Evolutionary conservation across 164 flowering plant species (phyloP), one percentile per base, ranked within the genome.

Genomic region (Magnolia kwangsiensis): DNA sequence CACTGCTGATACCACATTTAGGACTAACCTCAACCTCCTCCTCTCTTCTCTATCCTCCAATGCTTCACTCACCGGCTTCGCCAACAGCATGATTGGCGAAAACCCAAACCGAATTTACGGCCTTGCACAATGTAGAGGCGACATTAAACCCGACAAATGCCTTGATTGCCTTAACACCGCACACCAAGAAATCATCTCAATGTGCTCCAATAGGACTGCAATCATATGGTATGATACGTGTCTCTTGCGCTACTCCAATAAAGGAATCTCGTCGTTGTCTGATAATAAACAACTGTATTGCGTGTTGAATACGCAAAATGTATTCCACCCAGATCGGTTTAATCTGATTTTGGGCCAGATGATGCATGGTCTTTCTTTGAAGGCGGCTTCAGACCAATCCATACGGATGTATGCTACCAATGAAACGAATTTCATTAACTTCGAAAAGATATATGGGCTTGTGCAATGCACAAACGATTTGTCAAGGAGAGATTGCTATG

Each of bases 151-250:
- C 3, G 59, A 68, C 0, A 72, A 21, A 50, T 83, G 85, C 68
- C 2, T 21, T 2, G 23, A 49, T 4, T 80, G 83, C 37, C 49
- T 73, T 3, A 7, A 19, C 27, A 51, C 23, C 1, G 82, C 83
- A 5, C 1, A 3, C 7, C 10, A 7, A 1, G 63, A 58, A 3
- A 45, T 78, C 27, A 7, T 11, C 7, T 8, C 8, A 2, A 49
- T 24, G 0, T 78, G 82, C 51, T 72, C 72, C 1, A 65, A 23
- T 11, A 80, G 58, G 24, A 51, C 16, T 4, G 72, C 76, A 0
- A 24, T 55, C 24, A 73, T 80, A 18, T 78, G 81, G 83, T 78
- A 80, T 23, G 81, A 83, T 19, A 63, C 73, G 4, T 81, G 85
- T 51, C 31, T 64, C 50, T 8, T 83, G 4, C 72, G 68, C 4